Evolutionary conservation across 2,329 filamentous ascomycete genomes (phyloP), one percentile per base, ranked within the genome.

Genomic region (Zymoseptoria brevis): DNA sequence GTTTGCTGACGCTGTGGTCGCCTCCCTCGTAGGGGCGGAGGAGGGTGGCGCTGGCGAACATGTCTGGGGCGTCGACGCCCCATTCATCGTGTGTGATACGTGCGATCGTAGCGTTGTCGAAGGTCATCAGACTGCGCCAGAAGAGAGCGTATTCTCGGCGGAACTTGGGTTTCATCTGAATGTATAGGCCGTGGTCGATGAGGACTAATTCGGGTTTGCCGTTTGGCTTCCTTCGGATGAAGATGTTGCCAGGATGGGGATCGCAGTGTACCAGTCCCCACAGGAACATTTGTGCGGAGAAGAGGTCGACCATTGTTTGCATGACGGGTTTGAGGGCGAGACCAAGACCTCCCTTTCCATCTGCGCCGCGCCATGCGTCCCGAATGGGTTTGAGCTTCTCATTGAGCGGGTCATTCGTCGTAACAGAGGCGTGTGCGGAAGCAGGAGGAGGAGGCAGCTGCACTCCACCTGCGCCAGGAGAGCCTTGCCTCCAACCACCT

Each of bases 221-320:
- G 50, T 81, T 86, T 1, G 91, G 88, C 16, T 90, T 80, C 8
- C 94, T 87, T 8, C 94, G 88, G 70, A 97, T 87, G 76, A 99
- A 96, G 73, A 97, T 94, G 76, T 99, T 99, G 26, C 93, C 93
- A 1, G 94, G 94, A 71, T 99, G 94, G 8, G 94, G 94, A 73
- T 99, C 94, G 76, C 93, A 96, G 77, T 99, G 93, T 0, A 97
- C 89, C 50, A 89, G 83, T 11, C 94, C 94, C 89, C 90, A 97
- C 64, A 96, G 87, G 79, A 96, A 99, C 82, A 97, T 97, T 72
- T 97, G 93, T 2, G 90, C 92, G n/a, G 87, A 89, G 78, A 97
- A 99, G 35, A 97, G 82, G 72, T 96, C 93, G 54, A 96, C 84
- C 86, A 97, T 96, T 30, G 90, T 96, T 5, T 87, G 88, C 94